Evolutionary conservation across 495 filamentous ascomycete species (phyloP).

Genomic region (Talaromyces wortmannii): DNA sequence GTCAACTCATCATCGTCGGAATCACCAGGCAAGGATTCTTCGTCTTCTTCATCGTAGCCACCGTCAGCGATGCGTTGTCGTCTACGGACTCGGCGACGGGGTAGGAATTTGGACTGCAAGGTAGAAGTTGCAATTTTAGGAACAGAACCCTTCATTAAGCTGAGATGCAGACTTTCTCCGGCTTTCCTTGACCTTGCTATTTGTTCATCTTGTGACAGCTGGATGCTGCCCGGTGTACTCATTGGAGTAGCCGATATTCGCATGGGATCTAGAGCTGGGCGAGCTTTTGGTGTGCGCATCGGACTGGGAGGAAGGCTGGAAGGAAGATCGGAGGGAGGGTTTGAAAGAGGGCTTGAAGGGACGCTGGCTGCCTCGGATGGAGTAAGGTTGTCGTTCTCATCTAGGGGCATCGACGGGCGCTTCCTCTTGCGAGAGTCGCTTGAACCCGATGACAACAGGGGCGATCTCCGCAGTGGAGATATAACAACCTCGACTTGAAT

Average conservation of each 20-base stretch:
- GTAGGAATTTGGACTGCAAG: slow-evolving; percentile 41
- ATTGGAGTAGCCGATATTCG: slow-evolving; percentile 1
- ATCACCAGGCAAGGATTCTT: slow-evolving; percentile 13
- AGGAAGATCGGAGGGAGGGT: too few species aligned
- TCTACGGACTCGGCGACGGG: slow-evolving; percentile 30
- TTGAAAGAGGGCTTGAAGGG: not conserved
- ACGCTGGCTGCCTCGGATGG: not conserved
- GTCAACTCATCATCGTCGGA: slow-evolving; percentile 35
- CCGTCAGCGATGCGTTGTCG: slow-evolving; percentile 23
- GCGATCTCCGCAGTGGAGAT: slow-evolving; percentile 13
- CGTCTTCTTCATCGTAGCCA: slow-evolving; percentile 18
- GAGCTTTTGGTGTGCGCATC: not conserved
- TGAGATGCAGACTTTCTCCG: too few species aligned
- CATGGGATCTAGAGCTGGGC: not conserved
- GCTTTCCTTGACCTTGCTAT: too few species aligned
- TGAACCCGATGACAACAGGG: slow-evolving; percentile 16
- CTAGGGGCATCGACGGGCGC: slow-evolving; percentile 1
- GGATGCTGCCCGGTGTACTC: slow-evolving; percentile 11
- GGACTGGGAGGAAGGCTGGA: not conserved
- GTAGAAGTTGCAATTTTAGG: slow-evolving; percentile 31
- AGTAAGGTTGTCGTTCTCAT: not conserved
- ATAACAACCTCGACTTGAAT: slow-evolving; percentile 1
- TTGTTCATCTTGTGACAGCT: not conserved
- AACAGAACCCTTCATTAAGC: not conserved
- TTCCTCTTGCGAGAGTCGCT: slow-evolving; percentile 32